Conservation (phyloP, 2,329 filamentous ascomycete species). For the Leptoxyphium fumago region DNA sequence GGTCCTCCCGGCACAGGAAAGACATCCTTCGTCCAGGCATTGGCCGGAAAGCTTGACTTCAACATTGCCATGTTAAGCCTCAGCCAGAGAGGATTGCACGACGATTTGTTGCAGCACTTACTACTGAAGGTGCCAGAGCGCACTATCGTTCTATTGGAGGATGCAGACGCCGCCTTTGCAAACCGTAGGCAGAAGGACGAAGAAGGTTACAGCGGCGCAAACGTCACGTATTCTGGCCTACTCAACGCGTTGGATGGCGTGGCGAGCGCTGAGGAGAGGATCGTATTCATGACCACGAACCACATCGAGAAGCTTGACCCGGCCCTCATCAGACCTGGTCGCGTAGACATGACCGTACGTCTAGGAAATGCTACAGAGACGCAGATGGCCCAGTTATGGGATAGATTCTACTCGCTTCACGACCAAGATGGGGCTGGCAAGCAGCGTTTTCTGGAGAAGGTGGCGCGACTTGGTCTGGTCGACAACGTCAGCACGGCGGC, state of each 20-base stretch:
- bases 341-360: slow-evolving; percentile 84
- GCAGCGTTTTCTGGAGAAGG: slow-evolving; percentile 53
- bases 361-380: slow-evolving; percentile 77
- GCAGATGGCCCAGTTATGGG: slow-evolving; percentile 80
- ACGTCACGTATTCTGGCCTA: slow-evolving; percentile 85
- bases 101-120: slow-evolving; percentile 74
- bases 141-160: slow-evolving; percentile 72
- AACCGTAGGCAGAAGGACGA: slow-evolving; percentile 63
- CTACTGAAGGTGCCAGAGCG: slow-evolving; percentile 72
- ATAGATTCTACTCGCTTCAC: slow-evolving; percentile 80
- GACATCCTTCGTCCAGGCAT: slow-evolving; percentile 88
- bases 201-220: slow-evolving; percentile 75
- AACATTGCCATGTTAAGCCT: slow-evolving; percentile 87
- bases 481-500: slow-evolving; percentile 70
- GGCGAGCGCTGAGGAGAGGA: slow-evolving; percentile 85
- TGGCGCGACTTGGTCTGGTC: slow-evolving; percentile 58
- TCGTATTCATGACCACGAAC: slow-evolving; percentile 90
- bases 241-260: slow-evolving; percentile 63
- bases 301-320: slow-evolving; percentile 81
- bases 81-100: slow-evolving; percentile 76
- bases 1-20: slow-evolving; percentile 86
- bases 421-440: slow-evolving; percentile 50
- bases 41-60: slow-evolving; percentile 85
- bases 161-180: slow-evolving; percentile 80
- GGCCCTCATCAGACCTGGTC: slow-evolving; percentile 75